phyloP scores from a whole-genome alignment of 75 land plant species.

The Picea glauca region DNA sequence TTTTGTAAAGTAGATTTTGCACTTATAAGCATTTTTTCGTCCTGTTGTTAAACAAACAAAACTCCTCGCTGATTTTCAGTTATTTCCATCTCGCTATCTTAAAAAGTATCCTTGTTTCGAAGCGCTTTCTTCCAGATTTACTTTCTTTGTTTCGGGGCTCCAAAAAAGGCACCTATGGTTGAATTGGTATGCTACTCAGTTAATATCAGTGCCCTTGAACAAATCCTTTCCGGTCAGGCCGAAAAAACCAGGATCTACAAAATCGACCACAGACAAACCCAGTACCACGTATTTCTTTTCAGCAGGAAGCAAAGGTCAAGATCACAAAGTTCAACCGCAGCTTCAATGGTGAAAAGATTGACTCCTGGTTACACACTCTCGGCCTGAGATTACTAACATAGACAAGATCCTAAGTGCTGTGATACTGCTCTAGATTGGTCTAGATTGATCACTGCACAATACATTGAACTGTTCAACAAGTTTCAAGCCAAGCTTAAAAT shows the following conservation, averaged over 20 bases:
- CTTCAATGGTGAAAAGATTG: neutral
- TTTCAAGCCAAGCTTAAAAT: neutral
- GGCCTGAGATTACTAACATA: neutral
- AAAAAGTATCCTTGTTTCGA: too few species aligned
- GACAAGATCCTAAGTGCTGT: neutral
- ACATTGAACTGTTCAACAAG: neutral
- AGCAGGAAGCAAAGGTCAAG: neutral
- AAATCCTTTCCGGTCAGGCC: neutral
- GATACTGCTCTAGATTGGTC: neutral
- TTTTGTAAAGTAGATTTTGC: too few species aligned
- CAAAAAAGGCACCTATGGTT: too few species aligned
- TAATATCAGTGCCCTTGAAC: neutral
- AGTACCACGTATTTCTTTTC: neutral
- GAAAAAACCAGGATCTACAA: neutral
- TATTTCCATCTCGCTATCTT: too few species aligned
- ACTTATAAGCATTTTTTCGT: too few species aligned
- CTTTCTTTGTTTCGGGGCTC: too few species aligned
- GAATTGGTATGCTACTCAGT: too few species aligned
- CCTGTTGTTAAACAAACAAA: too few species aligned
- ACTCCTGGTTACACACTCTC: neutral
- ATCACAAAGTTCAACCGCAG: neutral
- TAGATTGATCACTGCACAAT: neutral
- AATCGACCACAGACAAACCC: neutral
- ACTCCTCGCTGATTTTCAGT: too few species aligned
- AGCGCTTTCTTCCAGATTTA: too few species aligned